A percentile compares a stretch with the other conserved stretches of the same genome.
Conservation (phyloP, 2,329 filamentous ascomycete genomes). For the Metarhizium rileyi region DNA sequence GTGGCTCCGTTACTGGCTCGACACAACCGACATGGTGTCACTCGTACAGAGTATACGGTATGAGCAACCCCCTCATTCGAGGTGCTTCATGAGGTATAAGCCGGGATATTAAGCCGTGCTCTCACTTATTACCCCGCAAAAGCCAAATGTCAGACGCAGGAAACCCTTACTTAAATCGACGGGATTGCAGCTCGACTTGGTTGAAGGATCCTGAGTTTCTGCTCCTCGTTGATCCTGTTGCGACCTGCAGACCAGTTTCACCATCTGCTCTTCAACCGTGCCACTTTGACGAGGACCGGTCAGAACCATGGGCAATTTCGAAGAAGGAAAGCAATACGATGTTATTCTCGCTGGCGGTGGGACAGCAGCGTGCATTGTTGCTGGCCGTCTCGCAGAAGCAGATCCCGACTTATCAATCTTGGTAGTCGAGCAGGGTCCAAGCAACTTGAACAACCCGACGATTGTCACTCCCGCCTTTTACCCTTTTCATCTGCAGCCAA, state of each 20-base stretch:
- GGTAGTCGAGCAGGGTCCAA: conserved; percentile 18
- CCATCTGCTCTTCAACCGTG: background rate
- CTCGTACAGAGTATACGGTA: too few relatives aligned
- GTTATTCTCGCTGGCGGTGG: conserved; percentile 18
- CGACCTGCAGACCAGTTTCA: background rate
- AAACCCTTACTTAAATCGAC: too few relatives aligned
- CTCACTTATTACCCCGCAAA: too few relatives aligned
- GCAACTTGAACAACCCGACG: conserved; percentile 16
- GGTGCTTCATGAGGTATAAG: too few relatives aligned
- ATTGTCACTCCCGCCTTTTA: conserved; percentile 16
- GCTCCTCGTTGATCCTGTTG: too few relatives aligned
- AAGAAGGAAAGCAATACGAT: conserved; percentile 11
- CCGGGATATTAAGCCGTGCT: too few relatives aligned
- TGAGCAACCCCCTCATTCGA: too few relatives aligned
- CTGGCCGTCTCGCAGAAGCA: conserved; percentile 16
- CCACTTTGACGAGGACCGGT: background rate
- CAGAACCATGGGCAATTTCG: conserved; percentile 8
- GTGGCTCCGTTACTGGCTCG: too few relatives aligned
- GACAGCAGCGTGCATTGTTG: conserved; percentile 17
- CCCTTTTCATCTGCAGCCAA: conserved; percentile 12
- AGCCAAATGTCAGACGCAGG: too few relatives aligned
- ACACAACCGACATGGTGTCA: too few relatives aligned
- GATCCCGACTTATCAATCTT: conserved; percentile 17
- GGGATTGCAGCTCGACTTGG: too few relatives aligned
- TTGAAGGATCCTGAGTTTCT: too few relatives aligned